Evolutionary conservation across 2,329 filamentous ascomycete genomes (phyloP).

Genomic region (Epichloe amarillans): DNA sequence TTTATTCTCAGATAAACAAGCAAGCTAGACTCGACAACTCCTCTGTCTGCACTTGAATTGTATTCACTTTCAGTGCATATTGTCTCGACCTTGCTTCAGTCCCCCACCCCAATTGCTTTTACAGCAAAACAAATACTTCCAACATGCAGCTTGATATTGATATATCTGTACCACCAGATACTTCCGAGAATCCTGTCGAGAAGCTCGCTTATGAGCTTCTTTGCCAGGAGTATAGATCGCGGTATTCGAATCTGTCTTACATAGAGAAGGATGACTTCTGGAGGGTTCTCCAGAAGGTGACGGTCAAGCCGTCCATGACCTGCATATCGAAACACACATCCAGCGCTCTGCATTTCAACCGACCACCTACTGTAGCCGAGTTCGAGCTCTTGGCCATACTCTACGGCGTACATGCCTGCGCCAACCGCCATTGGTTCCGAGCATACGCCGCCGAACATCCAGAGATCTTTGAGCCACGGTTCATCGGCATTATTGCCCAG

Average conservation of each 20-base stretch:
- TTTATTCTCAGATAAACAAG: no score
- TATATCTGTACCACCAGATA: background rate
- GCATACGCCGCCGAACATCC: background rate
- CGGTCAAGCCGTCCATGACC: background rate
- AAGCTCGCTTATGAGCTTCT: background rate
- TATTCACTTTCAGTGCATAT: no score
- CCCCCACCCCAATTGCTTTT: no score
- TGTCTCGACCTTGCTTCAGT: no score
- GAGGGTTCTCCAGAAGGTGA: background rate
- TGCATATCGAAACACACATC: background rate
- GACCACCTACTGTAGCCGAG: background rate
- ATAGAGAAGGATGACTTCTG: background rate
- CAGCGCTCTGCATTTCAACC: no score
- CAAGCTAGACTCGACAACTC: no score
- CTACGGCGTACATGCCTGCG: background rate
- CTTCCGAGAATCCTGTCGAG: background rate
- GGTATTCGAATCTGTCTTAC: background rate
- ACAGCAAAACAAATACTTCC: background rate
- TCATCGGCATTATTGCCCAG: background rate
- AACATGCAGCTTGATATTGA: background rate
- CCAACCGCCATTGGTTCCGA: background rate
- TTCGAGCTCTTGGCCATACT: background rate
- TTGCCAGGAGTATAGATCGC: background rate
- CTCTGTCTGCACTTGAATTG: no score
- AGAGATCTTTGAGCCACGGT: background rate